phyloP scores from a whole-genome alignment of 2,329 filamentous ascomycete genomes.

The Botryotinia calthae region DNA sequence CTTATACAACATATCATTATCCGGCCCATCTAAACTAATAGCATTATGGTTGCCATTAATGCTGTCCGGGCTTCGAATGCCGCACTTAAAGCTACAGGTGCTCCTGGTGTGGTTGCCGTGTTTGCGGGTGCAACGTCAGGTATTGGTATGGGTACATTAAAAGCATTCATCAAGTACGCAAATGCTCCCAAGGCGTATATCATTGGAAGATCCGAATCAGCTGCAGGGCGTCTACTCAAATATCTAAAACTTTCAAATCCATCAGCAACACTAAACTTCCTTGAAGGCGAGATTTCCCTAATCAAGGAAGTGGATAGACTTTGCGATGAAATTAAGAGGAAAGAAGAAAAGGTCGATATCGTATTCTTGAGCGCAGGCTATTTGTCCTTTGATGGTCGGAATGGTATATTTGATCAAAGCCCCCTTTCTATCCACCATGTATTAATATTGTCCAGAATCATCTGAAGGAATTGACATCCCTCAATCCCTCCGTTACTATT shows the following conservation, averaged over 20 bases:
- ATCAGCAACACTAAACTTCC: constrained; percentile 46
- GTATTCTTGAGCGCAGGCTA: constrained; percentile 47
- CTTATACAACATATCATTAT: background rate
- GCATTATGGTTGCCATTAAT: constrained; percentile 38
- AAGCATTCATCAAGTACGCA: constrained; percentile 45
- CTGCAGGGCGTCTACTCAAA: constrained; percentile 38
- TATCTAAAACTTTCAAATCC: constrained; percentile 46
- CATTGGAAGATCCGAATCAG: constrained; percentile 46
- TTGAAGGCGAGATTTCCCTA: constrained; percentile 50
- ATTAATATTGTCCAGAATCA: constrained; percentile 45
- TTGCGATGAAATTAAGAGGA: constrained; percentile 46
- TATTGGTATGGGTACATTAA: constrained; percentile 51
- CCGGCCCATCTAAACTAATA: background rate
- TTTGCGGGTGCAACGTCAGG: constrained; percentile 55
- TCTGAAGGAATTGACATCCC: constrained; percentile 55
- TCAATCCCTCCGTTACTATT: constrained; percentile 54
- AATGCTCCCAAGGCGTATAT: constrained; percentile 50
- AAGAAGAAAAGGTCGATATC: constrained; percentile 47
- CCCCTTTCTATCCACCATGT: background rate
- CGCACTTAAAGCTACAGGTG: constrained; percentile 35
- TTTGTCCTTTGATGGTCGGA: constrained; percentile 35
- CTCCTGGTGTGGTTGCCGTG: constrained; percentile 45
- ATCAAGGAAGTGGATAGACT: constrained; percentile 51
- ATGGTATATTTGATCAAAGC: constrained; percentile 27
- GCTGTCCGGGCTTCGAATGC: constrained; percentile 43